A percentile compares a stretch with the other conserved stretches of the same genome.
These are phyloP conservation scores for Salix brachista DNA, from an alignment of 345 rosid species.

Conservation along the genomic window DNA sequence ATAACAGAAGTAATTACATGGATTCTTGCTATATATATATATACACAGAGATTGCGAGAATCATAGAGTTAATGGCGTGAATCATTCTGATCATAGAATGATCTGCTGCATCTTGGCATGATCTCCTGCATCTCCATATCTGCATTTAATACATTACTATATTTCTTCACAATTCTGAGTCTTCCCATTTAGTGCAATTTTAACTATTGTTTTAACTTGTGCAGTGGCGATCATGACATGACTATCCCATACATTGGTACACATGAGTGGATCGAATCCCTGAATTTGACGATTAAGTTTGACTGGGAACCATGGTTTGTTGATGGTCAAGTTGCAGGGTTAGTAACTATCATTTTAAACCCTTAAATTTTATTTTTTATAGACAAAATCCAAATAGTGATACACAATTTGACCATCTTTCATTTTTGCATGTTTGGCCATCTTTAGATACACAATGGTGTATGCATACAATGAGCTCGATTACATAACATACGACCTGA, in stretches of 20 bases:
- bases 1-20: too few relatives aligned
- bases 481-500: background rate
- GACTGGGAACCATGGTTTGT: slow-evolving; percentile 42
- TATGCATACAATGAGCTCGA: background rate
- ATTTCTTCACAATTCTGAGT: too few relatives aligned
- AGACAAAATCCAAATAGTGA: too few relatives aligned
- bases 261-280: slow-evolving; percentile 18
- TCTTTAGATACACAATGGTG: slow-evolving; percentile 3
- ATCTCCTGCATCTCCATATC: too few relatives aligned
- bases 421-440: background rate
- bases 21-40: too few relatives aligned
- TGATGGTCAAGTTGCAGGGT: slow-evolving; percentile 43
- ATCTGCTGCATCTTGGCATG: too few relatives aligned
- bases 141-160: too few relatives aligned
- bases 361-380: background rate
- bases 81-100: too few relatives aligned
- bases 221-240: slow-evolving; percentile 41
- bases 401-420: too few relatives aligned
- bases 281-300: slow-evolving; percentile 18
- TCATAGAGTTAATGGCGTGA: too few relatives aligned
- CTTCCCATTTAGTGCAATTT: background rate
- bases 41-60: too few relatives aligned
- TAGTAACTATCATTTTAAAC: background rate
- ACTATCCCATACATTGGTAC: slow-evolving; percentile 28
- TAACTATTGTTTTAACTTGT: background rate